A percentile compares a stretch with the other conserved stretches of the same genome.
These are phyloP conservation scores for Tricholoma sp. DNA, from an alignment of 768 basidiomycete species.

Conservation along the genomic window DNA sequence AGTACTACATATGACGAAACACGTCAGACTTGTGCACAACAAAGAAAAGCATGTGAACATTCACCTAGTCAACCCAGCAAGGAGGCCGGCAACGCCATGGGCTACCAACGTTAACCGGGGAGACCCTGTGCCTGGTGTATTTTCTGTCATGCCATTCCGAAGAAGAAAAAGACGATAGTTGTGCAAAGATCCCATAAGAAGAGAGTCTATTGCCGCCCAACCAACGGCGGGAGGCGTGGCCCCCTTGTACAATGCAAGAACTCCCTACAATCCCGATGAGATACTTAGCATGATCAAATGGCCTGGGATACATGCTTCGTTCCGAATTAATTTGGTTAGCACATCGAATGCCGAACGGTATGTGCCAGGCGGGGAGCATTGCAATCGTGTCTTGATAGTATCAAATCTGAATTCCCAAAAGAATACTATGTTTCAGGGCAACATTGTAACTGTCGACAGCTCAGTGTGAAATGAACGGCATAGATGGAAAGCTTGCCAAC, in stretches of 20 bases:
- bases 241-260: conserved; percentile 68
- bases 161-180: conserved; percentile 64
- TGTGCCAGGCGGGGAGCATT: conserved; percentile 61
- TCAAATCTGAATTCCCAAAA: conserved; percentile 46
- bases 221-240: conserved; percentile 68
- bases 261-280: conserved; percentile 33
- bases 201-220: conserved; percentile 69
- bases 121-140: conserved; percentile 34
- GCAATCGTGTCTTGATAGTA: conserved; percentile 68
- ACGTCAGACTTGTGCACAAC: conserved; percentile 2
- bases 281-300: background rate
- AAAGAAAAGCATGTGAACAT: conserved; percentile 7
- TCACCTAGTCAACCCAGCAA: conserved; percentile 68
- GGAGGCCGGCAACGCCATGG: conserved; percentile 62
- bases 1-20: conserved; percentile 36
- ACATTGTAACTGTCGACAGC: background rate
- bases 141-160: conserved; percentile 48
- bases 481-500: conserved; percentile 4
- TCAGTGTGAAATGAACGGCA: conserved; percentile 1
- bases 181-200: conserved; percentile 64
- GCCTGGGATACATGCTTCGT: conserved; percentile 42
- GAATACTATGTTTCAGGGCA: background rate
- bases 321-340: conserved; percentile 48
- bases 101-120: conserved; percentile 56
- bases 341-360: conserved; percentile 61